phyloP scores from a whole-genome alignment of 306 rosid genomes.

The Purshia tridentata region DNA sequence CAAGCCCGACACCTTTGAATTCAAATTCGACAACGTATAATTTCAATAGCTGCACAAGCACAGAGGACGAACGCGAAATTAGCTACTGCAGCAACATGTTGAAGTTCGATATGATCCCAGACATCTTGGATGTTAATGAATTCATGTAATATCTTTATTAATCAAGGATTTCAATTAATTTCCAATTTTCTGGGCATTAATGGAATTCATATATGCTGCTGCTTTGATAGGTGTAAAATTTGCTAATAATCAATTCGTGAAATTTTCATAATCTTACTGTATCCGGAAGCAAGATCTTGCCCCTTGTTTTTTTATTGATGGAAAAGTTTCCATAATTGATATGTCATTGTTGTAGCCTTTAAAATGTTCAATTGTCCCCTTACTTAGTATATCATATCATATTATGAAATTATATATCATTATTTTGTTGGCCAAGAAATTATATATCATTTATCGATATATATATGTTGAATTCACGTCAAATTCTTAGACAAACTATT shows the following conservation, averaged over 20 bases:
- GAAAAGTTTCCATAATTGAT: too few species aligned
- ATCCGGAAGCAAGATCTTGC: conserved; percentile 23
- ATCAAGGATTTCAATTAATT: background rate
- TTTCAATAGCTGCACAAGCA: conserved; percentile 36
- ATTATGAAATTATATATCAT: too few species aligned
- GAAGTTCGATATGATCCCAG: conserved; percentile 57
- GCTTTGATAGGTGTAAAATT: conserved; percentile 41
- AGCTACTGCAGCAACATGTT: conserved; percentile 66
- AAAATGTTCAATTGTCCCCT: too few species aligned
- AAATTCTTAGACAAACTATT: background rate
- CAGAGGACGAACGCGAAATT: conserved; percentile 73
- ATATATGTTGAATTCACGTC: background rate
- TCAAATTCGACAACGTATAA: conserved; percentile 56
- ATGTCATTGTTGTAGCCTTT: too few species aligned
- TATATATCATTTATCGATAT: too few species aligned
- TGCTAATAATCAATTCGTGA: conserved; percentile 30
- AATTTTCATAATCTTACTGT: conserved; percentile 29
- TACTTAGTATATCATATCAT: too few species aligned
- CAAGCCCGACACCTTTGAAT: conserved; percentile 67
- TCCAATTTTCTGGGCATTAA: conserved; percentile 20
- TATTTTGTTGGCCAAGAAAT: too few species aligned
- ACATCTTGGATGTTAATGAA: conserved; percentile 49
- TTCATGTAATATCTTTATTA: conserved; percentile 47
- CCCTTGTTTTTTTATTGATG: conserved; percentile 9
- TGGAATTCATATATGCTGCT: conserved; percentile 20